These are phyloP conservation scores for Eudorina sp. DNA, from an alignment of 139 green algal genomes.

Conservation along the genomic window DNA sequence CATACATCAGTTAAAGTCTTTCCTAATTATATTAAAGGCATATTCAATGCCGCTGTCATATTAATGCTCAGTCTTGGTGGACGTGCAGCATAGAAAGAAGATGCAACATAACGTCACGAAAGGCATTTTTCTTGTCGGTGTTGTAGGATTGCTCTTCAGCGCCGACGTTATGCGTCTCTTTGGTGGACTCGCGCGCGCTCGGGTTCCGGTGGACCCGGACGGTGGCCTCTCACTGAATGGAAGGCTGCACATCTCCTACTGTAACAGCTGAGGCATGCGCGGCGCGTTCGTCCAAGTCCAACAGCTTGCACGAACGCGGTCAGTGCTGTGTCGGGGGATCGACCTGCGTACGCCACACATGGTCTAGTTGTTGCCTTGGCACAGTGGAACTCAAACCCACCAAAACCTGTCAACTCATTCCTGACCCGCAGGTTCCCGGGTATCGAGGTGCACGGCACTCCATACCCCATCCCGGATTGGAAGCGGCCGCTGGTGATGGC, in stretches of 20 bases:
- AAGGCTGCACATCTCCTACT: slow-evolving; percentile 22
- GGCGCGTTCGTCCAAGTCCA: slow-evolving; percentile 28
- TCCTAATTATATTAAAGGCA: too few species aligned
- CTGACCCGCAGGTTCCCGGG: neutral
- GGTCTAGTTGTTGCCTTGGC: neutral
- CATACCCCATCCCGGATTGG: slow-evolving; percentile 9
- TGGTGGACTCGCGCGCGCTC: neutral
- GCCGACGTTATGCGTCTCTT: neutral
- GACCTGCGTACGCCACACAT: too few species aligned
- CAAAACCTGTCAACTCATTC: neutral
- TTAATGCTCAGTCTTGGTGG: too few species aligned
- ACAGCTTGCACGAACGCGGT: slow-evolving; percentile 13
- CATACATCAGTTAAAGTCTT: too few species aligned
- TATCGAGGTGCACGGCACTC: slow-evolving; percentile 18
- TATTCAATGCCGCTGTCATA: too few species aligned
- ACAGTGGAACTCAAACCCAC: neutral
- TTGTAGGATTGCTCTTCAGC: neutral
- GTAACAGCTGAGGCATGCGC: slow-evolving; percentile 49
- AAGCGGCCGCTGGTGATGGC: slow-evolving; percentile 12
- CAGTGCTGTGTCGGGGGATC: neutral
- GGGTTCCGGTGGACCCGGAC: neutral
- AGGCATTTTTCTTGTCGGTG: neutral
- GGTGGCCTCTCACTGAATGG: neutral
- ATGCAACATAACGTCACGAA: neutral
- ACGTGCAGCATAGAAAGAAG: neutral